A percentile compares a stretch with the other conserved stretches of the same genome.
Evolutionary conservation across 768 basidiomycete species (phyloP).

Genomic region (Leucosporidium scottii): DNA sequence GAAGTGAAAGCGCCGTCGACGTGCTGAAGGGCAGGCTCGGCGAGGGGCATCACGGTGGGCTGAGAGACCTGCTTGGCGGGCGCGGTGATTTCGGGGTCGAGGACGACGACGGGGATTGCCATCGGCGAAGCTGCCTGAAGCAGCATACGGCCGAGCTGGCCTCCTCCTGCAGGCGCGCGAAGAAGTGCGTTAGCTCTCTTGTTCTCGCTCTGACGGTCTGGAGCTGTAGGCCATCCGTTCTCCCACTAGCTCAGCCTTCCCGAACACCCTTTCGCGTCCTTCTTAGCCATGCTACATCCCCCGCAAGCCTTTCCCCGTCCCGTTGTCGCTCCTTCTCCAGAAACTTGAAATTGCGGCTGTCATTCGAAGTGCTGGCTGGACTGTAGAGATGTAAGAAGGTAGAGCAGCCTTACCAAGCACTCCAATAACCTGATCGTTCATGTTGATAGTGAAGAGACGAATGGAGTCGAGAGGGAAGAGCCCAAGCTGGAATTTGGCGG

Average conservation of each 20-base stretch:
- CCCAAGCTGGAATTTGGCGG: neutral
- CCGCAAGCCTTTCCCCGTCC: neutral
- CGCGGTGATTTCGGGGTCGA: conserved; percentile 68
- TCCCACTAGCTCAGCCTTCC: neutral
- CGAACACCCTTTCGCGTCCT: neutral
- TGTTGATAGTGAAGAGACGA: neutral
- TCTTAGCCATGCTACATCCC: neutral
- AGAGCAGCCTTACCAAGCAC: conserved; percentile 21
- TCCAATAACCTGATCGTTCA: conserved; percentile 32
- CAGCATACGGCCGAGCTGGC: conserved; percentile 96
- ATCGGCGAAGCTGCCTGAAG: conserved; percentile 80
- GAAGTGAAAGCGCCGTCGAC: conserved; percentile 85
- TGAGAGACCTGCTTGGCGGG: conserved; percentile 78
- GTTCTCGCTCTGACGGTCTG: no score
- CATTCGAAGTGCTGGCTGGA: neutral
- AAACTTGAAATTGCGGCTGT: no score
- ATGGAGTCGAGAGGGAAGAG: neutral
- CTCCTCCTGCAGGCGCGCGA: conserved; percentile 55
- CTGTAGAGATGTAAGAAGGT: no score
- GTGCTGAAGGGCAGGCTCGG: conserved; percentile 49
- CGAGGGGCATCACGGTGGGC: conserved; percentile 48
- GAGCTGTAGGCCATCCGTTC: no score
- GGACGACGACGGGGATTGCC: conserved; percentile 71
- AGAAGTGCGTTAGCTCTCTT: neutral
- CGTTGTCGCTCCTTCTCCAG: no score